phyloP scores from a whole-genome alignment of 2,329 filamentous ascomycete species.

The Mariannaea sp. region DNA sequence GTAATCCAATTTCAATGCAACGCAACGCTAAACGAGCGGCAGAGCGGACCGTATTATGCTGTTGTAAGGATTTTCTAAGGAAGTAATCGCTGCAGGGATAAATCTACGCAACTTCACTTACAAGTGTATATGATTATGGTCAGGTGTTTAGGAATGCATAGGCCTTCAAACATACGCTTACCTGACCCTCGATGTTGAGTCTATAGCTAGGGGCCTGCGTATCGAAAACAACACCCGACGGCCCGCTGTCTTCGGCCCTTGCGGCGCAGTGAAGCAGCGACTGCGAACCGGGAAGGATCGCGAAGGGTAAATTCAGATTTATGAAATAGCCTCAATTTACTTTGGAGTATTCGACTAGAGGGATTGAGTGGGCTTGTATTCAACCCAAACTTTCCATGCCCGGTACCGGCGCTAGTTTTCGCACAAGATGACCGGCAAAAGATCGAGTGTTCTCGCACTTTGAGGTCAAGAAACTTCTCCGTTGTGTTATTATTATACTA shows the following conservation, averaged over 20 bases:
- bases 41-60: slow-evolving; percentile 13
- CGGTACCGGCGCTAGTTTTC: neutral
- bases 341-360: neutral
- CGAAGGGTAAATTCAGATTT: slow-evolving; percentile 10
- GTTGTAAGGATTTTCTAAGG: neutral
- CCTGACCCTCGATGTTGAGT: neutral
- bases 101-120: neutral
- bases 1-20: slow-evolving; percentile 3
- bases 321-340: neutral
- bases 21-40: neutral
- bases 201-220: neutral
- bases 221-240: slow-evolving; percentile 1
- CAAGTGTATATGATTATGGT: neutral
- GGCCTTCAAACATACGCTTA: slow-evolving; percentile 6
- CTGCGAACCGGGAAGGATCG: slow-evolving; percentile 14
- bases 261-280: neutral
- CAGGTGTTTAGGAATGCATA: slow-evolving; percentile 5
- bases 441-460: neutral
- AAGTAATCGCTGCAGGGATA: neutral
- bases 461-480: neutral
- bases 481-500: neutral
- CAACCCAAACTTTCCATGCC: neutral
- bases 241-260: neutral
- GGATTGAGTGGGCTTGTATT: neutral
- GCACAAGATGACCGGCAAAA: neutral